Evolutionary conservation across 1,284 basidiomycete species (phyloP), one percentile per base, ranked within the genome.

Genomic region (Boletus albobrunnescens): DNA sequence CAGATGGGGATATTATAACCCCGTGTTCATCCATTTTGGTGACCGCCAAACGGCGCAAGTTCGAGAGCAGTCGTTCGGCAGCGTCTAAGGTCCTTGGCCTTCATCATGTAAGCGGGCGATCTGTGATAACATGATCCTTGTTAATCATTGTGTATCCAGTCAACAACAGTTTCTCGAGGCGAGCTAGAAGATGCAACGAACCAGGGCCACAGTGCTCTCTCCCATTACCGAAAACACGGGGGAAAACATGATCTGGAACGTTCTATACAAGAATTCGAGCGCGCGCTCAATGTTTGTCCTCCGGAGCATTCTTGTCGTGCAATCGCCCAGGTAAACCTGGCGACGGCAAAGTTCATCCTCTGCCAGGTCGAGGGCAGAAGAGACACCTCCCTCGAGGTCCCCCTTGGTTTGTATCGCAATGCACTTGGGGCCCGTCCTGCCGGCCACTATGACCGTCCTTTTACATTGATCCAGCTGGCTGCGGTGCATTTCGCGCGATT

Each of bases 1-100:
- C 23, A 11, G 19, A 37, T 1, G 52, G n/a, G 0, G 33, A 35
- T 24, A 13, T 32, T 5, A 1, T 16, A 6, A 38, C 33, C 4
- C 36, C 41, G 5, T 52, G 53, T 51, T 43, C 53, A 7, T 51
- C 44, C 13, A 32, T 52, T 14, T 26, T 13, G 22, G 26, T 50
- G 3, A 49, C 30, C 12, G 35, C 39, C 16, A 4, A 12, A 1
- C 17, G 6, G 13, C 9, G 13, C n/a, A 27, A 26, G 27, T 11
- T 1, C 14, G 17, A 27, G 12, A 30, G 6, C 10, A 4, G 13
- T 23, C 19, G 27, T 41, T 20, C 23, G 1, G n/a, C 23, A 19
- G 12, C 3, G 11, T 31, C 13, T 1, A 17, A 2, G 13, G 19
- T 28, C 24, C 24, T 46, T 22, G 10, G 5, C 3, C 24, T 31